Evolutionary conservation across 306 rosid genomes (phyloP).

Genomic region (Fagus sylvatica): DNA sequence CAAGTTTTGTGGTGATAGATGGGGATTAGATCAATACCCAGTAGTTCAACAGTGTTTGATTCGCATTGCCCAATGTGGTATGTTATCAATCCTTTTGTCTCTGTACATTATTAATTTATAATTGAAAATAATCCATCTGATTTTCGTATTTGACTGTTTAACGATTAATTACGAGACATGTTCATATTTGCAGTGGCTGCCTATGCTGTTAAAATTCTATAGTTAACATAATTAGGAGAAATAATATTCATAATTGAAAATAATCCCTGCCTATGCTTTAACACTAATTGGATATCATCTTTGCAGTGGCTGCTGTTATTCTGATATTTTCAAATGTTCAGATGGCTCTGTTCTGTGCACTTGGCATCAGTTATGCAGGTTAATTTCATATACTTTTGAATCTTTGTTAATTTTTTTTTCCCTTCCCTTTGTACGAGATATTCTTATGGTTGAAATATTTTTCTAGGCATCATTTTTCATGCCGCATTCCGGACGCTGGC

Average conservation of each 20-base stretch:
- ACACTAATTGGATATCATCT: conserved; percentile 25
- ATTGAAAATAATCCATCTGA: not conserved
- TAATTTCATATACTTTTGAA: conserved; percentile 3
- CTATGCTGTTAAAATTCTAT: too few relatives aligned
- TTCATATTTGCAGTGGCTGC: too few relatives aligned
- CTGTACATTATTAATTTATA: conserved; percentile 1
- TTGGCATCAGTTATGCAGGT: conserved; percentile 74
- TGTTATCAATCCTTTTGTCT: conserved; percentile 27
- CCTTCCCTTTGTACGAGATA: not conserved
- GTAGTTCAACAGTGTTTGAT: conserved; percentile 55
- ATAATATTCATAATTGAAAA: not conserved
- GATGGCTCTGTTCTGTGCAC: conserved; percentile 80
- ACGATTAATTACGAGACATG: not conserved
- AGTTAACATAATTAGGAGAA: too few relatives aligned
- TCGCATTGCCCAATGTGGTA: conserved; percentile 79
- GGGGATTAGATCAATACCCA: conserved; percentile 73
- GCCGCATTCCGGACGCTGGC: conserved; percentile 84
- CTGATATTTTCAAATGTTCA: conserved; percentile 73
- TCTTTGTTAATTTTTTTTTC: not conserved
- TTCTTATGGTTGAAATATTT: conserved; percentile 19
- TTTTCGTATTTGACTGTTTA: not conserved
- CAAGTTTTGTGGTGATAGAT: conserved; percentile 56
- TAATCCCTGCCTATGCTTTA: conserved; percentile 4
- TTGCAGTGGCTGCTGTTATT: conserved; percentile 73
- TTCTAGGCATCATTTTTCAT: conserved; percentile 67